Evolutionary conservation across 2,329 filamentous ascomycete species (phyloP).

Genomic region (Fusarium verticillioides): DNA sequence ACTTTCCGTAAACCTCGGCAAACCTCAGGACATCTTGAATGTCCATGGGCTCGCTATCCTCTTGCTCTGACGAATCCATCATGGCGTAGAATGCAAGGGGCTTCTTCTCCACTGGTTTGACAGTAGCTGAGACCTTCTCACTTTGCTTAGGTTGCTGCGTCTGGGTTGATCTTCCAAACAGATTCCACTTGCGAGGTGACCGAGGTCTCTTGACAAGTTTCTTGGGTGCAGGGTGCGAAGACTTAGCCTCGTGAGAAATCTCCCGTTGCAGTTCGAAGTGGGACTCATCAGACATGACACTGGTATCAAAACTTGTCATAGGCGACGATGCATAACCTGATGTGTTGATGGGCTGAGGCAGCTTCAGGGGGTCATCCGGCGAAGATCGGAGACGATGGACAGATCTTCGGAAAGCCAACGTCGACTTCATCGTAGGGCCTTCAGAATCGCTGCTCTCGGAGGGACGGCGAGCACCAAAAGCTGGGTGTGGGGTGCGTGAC

Average conservation of each 20-base stretch:
- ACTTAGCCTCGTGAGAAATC: slow-evolving; percentile 45
- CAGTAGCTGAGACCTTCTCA: slow-evolving; percentile 58
- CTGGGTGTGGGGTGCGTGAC: slow-evolving; percentile 50
- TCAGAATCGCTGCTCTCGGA: slow-evolving; percentile 69
- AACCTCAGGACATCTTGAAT: slow-evolving; percentile 61
- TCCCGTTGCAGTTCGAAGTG: slow-evolving; percentile 55
- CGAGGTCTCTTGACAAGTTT: slow-evolving; percentile 66
- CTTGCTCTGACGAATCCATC: slow-evolving; percentile 68
- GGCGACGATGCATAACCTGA: slow-evolving; percentile 58
- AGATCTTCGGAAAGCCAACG: slow-evolving; percentile 66
- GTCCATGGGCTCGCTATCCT: slow-evolving; percentile 56
- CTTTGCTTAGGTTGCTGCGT: slow-evolving; percentile 55
- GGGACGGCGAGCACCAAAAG: slow-evolving; percentile 53
- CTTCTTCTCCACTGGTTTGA: slow-evolving; percentile 62
- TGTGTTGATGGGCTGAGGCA: slow-evolving; percentile 66
- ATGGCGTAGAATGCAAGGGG: slow-evolving; percentile 70
- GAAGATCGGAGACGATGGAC: slow-evolving; percentile 61
- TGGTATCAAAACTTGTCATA: slow-evolving; percentile 67
- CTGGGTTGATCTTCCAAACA: slow-evolving; percentile 66
- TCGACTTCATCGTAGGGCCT: slow-evolving; percentile 58
- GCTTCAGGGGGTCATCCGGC: slow-evolving; percentile 56
- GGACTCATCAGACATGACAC: slow-evolving; percentile 68
- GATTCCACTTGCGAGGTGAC: slow-evolving; percentile 71
- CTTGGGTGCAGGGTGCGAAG: slow-evolving; percentile 54
- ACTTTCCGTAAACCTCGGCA: slow-evolving; percentile 53